phyloP scores from a whole-genome alignment of 306 rosid genomes.

The Morella rubra region DNA sequence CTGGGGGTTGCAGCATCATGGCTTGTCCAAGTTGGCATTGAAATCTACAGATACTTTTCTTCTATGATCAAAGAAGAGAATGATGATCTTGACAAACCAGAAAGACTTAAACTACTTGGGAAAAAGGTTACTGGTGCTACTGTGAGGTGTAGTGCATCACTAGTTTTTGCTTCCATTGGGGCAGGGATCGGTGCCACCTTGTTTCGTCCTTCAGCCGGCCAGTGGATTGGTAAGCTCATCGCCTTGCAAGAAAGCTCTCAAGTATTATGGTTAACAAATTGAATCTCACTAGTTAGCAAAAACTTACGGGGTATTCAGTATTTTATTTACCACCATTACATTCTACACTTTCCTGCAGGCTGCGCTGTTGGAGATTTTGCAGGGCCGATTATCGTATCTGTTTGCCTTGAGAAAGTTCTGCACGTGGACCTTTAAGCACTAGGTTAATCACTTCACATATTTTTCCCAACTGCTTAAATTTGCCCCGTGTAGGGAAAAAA shows the following conservation, averaged over 20 bases:
- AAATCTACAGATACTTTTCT: conserved; percentile 43
- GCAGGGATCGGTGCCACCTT: conserved; percentile 77
- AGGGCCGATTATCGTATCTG: conserved; percentile 65
- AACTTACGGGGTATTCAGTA: background rate
- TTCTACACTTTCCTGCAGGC: conserved; percentile 46
- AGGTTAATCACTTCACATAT: conserved; percentile 17
- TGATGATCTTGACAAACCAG: conserved; percentile 33
- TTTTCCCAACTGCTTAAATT: conserved; percentile 27
- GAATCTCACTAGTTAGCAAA: conserved; percentile 1
- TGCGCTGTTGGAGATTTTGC: conserved; percentile 72
- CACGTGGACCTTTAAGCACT: conserved; percentile 38
- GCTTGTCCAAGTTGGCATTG: conserved; percentile 73
- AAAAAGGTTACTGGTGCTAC: conserved; percentile 53
- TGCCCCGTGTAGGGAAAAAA: conserved; percentile 10
- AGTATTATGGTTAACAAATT: conserved; percentile 2
- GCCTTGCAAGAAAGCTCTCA: background rate
- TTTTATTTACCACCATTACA: background rate
- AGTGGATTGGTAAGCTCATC: conserved; percentile 71
- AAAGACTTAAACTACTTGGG: conserved; percentile 37
- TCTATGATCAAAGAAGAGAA: conserved; percentile 30
- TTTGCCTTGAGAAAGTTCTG: conserved; percentile 36
- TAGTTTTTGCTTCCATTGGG: conserved; percentile 76
- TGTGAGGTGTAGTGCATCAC: conserved; percentile 59
- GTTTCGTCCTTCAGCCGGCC: conserved; percentile 66
- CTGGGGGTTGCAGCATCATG: conserved; percentile 84